phyloP scores from a whole-genome alignment of 2,329 filamentous ascomycete species.

The Parasarocladium wereldwijsianum region DNA sequence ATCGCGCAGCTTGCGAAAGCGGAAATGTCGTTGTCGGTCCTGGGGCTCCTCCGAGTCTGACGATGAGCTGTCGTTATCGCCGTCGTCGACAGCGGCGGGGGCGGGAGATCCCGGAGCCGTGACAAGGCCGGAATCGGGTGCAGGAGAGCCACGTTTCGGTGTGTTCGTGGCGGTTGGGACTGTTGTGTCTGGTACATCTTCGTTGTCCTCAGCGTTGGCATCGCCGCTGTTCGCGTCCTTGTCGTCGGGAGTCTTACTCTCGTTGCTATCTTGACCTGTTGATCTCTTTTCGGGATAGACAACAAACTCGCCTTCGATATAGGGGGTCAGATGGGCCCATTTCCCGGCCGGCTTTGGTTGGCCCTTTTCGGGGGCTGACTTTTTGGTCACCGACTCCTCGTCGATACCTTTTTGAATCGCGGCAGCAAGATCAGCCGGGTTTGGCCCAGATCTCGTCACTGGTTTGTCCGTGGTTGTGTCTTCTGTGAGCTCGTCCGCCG shows the following conservation, averaged over 20 bases:
- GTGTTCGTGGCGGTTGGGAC: slow-evolving; percentile 23
- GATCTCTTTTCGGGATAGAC: slow-evolving; percentile 23
- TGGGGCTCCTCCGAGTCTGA: slow-evolving; percentile 19
- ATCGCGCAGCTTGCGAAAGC: slow-evolving; percentile 35
- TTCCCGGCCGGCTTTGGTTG: slow-evolving; percentile 17
- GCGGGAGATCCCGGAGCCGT: slow-evolving; percentile 22
- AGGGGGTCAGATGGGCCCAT: slow-evolving; percentile 25
- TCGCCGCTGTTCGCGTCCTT: slow-evolving; percentile 9
- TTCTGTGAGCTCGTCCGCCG: too few relatives aligned
- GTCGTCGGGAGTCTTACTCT: slow-evolving; percentile 16
- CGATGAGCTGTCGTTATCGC: slow-evolving; percentile 18
- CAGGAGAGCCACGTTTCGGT: slow-evolving; percentile 22
- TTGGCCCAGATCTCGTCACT: too few relatives aligned
- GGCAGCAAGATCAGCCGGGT: slow-evolving; percentile 3
- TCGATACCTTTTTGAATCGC: neutral
- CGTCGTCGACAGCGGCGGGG: slow-evolving; percentile 19
- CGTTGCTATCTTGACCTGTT: slow-evolving; percentile 15
- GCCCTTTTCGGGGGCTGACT: slow-evolving; percentile 8
- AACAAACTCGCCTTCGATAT: slow-evolving; percentile 22
- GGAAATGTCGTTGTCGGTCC: slow-evolving; percentile 18
- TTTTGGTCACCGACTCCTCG: slow-evolving; percentile 4
- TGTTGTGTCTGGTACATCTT: slow-evolving; percentile 17
- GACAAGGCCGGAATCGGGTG: slow-evolving; percentile 22
- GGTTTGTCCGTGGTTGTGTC: too few relatives aligned
- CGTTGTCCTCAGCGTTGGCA: slow-evolving; percentile 15